Evolutionary conservation across 2,329 filamentous ascomycete species (phyloP).

Genomic region (Trichoderma afroharzianum): DNA sequence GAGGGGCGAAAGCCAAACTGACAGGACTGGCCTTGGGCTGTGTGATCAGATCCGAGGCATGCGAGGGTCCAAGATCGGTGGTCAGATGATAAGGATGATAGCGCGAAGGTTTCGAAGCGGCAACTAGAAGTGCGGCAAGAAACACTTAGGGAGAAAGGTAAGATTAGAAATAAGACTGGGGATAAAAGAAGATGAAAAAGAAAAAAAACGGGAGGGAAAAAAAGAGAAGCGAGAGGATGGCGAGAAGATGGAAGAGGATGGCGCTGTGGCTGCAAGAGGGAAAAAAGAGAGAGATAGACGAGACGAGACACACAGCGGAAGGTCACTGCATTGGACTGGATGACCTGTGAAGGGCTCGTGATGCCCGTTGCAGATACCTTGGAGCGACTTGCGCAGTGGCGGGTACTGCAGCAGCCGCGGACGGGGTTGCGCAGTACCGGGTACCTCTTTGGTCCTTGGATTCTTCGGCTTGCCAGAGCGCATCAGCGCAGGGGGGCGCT

Average conservation of each 20-base stretch:
- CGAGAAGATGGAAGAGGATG: slow-evolving; percentile 3
- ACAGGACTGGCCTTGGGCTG: neutral
- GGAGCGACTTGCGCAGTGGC: neutral
- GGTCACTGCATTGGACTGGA: slow-evolving; percentile 14
- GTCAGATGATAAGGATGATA: slow-evolving; percentile 15
- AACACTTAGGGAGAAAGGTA: neutral
- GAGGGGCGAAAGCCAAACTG: slow-evolving; percentile 4
- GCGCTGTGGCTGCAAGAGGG: neutral
- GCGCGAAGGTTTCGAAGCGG: slow-evolving; percentile 1
- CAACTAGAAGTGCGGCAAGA: neutral
- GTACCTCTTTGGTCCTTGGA: neutral
- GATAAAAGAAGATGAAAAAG: neutral
- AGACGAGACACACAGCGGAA: slow-evolving; percentile 8
- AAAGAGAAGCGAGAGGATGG: too few relatives aligned
- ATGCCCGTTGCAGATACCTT: neutral
- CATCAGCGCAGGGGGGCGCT: slow-evolving; percentile 12
- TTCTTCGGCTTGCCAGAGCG: neutral
- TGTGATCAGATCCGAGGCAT: neutral
- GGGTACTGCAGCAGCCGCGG: neutral
- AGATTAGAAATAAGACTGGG: neutral
- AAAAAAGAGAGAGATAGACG: slow-evolving; percentile 1
- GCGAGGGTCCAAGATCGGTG: slow-evolving; percentile 12
- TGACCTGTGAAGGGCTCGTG: slow-evolving; percentile 17
- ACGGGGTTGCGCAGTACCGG: neutral
- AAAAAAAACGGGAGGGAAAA: neutral